Evolutionary conservation across 1,284 basidiomycete species (phyloP).

Genomic region (Irpex sp.): DNA sequence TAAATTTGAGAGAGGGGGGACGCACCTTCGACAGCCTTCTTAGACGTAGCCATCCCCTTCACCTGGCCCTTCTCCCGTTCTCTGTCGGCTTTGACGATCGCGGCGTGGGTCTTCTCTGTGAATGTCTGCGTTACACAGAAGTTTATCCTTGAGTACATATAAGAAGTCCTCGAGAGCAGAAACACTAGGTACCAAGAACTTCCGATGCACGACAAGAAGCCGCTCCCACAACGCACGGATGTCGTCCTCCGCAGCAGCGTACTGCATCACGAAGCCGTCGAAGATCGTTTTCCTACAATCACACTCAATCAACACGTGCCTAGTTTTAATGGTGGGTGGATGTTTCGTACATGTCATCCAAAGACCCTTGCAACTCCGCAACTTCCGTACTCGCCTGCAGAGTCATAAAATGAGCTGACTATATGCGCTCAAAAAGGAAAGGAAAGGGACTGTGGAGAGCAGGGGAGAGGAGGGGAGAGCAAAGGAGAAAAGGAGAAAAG

Average conservation of each 20-base stretch:
- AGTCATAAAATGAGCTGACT: too few relatives aligned
- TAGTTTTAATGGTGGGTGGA: too few relatives aligned
- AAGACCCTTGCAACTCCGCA: slow-evolving; percentile 15
- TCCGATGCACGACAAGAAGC: slow-evolving; percentile 18
- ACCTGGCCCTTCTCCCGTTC: slow-evolving; percentile 23
- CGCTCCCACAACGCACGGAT: slow-evolving; percentile 22
- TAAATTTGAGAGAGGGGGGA: neutral
- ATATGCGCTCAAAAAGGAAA: too few relatives aligned
- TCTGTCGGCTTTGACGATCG: slow-evolving; percentile 14
- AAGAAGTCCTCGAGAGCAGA: too few relatives aligned
- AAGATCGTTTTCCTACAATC: slow-evolving; percentile 17
- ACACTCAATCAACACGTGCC: too few relatives aligned
- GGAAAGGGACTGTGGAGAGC: too few relatives aligned
- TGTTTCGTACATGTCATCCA: slow-evolving; percentile 21
- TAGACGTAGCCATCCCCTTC: slow-evolving; percentile 23
- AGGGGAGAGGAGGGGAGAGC: too few relatives aligned
- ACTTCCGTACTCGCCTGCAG: slow-evolving; percentile 12
- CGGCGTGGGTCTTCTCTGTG: slow-evolving; percentile 15
- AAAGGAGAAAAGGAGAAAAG: too few relatives aligned
- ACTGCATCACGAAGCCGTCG: slow-evolving; percentile 23
- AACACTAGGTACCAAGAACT: slow-evolving; percentile 16
- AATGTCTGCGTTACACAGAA: too few relatives aligned
- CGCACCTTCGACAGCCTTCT: slow-evolving; percentile 26
- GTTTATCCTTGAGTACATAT: too few relatives aligned
- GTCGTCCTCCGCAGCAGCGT: slow-evolving; percentile 20